Conservation (phyloP, 129 eudicot species). For the Chrysanthemum makinoi region DNA sequence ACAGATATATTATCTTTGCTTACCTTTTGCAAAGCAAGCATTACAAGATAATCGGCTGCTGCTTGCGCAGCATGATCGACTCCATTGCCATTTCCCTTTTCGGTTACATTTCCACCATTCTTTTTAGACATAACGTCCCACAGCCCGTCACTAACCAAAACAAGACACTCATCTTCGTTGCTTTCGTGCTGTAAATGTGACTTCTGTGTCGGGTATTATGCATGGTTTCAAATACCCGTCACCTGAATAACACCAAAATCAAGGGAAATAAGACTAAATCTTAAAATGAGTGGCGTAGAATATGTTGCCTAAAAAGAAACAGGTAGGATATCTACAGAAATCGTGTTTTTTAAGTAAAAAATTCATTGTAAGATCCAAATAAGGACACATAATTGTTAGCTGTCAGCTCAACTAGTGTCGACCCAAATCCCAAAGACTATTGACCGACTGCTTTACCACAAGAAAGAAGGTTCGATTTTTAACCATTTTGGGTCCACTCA, state of each 20-base stretch:
- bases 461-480: too few relatives aligned
- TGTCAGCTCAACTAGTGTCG: too few relatives aligned
- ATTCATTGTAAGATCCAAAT: too few relatives aligned
- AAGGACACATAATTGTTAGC: too few relatives aligned
- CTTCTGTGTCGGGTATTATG: conserved; percentile 73
- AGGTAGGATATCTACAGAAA: not conserved
- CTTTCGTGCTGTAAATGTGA: conserved; percentile 52
- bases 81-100: conserved; percentile 36
- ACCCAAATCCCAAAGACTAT: too few relatives aligned
- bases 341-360: too few relatives aligned
- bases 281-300: not conserved
- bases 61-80: conserved; percentile 67
- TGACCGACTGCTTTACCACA: too few relatives aligned
- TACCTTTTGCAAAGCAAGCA: conserved; percentile 66
- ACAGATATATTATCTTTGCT: conserved; percentile 71
- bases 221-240: conserved; percentile 73
- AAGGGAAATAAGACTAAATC: not conserved
- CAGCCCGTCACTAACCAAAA: conserved; percentile 71
- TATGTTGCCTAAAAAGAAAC: not conserved
- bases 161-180: conserved; percentile 68
- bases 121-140: conserved; percentile 77
- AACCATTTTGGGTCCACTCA: too few relatives aligned
- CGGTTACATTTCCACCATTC: conserved; percentile 39
- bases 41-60: conserved; percentile 66
- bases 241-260: conserved; percentile 36